Evolutionary conservation across 2,329 filamentous ascomycete species (phyloP), one percentile per base, ranked within the genome.

Genomic region (Xylaria hypoxylon): DNA sequence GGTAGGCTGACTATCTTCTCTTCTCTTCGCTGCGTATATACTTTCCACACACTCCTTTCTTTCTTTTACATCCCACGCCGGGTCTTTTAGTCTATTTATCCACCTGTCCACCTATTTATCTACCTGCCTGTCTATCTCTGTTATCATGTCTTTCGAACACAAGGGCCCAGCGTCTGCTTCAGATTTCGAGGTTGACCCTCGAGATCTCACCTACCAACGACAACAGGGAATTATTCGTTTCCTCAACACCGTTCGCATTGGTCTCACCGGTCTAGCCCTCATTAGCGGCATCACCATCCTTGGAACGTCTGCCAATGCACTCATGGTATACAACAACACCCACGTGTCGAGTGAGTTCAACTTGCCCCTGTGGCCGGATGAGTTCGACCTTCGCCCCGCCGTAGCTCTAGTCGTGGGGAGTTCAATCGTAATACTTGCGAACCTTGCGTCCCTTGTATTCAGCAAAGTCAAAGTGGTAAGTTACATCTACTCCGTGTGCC

Each of bases 361-460:
- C 24, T 80, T 89, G 19, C 80, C 86, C 0, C 73, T 90, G 55
- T 90, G 88, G 88, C 88, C 88, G 0, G 77, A 80, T 15, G 77
- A 83, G 33, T 86, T 90, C 72, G 83, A 89, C 73, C 74, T 87
- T 38, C 81, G 85, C 53, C 87, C 87, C 2, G 87, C 85, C 2
- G 77, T 86, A 33, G 85, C 86, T 8, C 79, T 89, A 28, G 81
- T 89, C 19, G 81, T 80, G 28, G 84, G 84, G 42, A 82, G 86
- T 57, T 76, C 79, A 38, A 77, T 89, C 51, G 80, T 89, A 8
- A 75, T 84, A 6, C 60, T 86, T 7, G 76, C 81, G 66, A 88
- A 84, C 72, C 72, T 80, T 2, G 70, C 83, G 10, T 84, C 84
- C 5, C 75, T 90, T 57, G 68, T 82, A 17, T 80, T 79, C 61